Conservation (phyloP, 148 eudicot species). For the Rhododendron simsii region DNA sequence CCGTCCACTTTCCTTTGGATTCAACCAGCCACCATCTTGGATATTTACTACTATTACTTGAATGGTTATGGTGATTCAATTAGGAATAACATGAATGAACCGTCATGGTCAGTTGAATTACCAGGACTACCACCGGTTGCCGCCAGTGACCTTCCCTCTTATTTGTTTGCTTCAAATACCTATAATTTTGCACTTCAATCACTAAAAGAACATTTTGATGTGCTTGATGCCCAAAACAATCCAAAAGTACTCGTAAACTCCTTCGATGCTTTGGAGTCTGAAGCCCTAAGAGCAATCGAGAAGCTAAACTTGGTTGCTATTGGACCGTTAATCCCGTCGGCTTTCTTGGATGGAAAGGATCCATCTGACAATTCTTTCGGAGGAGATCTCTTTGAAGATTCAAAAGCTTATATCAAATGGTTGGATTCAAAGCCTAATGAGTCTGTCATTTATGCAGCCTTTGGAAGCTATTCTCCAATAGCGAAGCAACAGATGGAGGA, state of each 20-base stretch:
- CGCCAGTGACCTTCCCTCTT: conserved; percentile 18
- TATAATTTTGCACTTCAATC: not conserved
- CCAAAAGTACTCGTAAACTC: not conserved
- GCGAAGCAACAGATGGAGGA: conserved; percentile 27
- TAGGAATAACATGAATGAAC: not conserved
- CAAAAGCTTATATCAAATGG: conserved; percentile 33
- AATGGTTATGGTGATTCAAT: conserved; percentile 17
- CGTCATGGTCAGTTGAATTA: conserved; percentile 19
- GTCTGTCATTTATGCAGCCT: conserved; percentile 47
- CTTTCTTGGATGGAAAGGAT: not conserved
- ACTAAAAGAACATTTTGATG: not conserved
- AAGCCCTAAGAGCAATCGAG: not conserved
- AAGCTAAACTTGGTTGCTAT: not conserved
- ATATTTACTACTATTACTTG: conserved; percentile 32
- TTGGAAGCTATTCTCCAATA: conserved; percentile 32
- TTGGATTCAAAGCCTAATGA: conserved; percentile 21
- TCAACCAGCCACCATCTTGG: conserved; percentile 38
- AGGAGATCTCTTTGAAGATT: conserved; percentile 11
- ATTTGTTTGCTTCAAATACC: not conserved
- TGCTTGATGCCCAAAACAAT: not conserved
- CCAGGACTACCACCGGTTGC: conserved; percentile 33
- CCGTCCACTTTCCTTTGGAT: conserved; percentile 31
- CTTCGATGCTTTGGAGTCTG: not conserved
- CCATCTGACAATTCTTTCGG: not conserved
- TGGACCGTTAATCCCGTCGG: not conserved